phyloP scores from a whole-genome alignment of 306 rosid genomes.

The Rubus parviflorus region DNA sequence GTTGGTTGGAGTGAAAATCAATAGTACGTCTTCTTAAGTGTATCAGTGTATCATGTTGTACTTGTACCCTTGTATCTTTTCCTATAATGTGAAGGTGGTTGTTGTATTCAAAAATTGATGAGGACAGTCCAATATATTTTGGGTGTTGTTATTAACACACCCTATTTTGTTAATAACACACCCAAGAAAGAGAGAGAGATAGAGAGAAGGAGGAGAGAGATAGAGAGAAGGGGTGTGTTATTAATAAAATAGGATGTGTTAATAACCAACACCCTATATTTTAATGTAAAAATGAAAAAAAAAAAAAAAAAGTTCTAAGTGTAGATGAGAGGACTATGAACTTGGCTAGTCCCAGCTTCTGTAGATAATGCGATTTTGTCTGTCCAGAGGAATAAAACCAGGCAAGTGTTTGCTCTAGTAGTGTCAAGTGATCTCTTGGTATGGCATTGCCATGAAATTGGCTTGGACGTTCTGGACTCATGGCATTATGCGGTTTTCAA shows the following conservation, averaged over 20 bases:
- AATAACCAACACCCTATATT: too few species aligned
- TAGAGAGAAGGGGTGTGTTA: too few species aligned
- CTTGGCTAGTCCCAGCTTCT: constrained; percentile 22
- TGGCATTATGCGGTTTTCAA: too few species aligned
- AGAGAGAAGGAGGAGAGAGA: too few species aligned
- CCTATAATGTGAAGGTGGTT: constrained; percentile 21
- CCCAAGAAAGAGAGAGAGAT: too few species aligned
- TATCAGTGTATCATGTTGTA: constrained; percentile 7
- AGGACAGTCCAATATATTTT: constrained; percentile 27
- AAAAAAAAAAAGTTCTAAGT: background rate
- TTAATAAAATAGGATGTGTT: too few species aligned
- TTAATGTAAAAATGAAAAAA: constrained; percentile 26
- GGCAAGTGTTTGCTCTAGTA: background rate
- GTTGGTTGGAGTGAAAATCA: too few species aligned
- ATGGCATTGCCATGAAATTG: background rate
- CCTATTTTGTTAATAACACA: too few species aligned
- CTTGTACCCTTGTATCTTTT: background rate
- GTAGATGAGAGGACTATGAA: constrained; percentile 33
- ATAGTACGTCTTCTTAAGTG: background rate
- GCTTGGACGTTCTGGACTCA: background rate
- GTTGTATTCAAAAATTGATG: constrained; percentile 23
- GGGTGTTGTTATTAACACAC: too few species aligned
- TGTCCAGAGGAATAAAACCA: constrained; percentile 25
- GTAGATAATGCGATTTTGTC: constrained; percentile 50
- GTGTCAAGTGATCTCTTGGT: background rate